These are phyloP conservation scores for Rhododendron ovatum DNA, from an alignment of 148 eudicot species.

Conservation along the genomic window DNA sequence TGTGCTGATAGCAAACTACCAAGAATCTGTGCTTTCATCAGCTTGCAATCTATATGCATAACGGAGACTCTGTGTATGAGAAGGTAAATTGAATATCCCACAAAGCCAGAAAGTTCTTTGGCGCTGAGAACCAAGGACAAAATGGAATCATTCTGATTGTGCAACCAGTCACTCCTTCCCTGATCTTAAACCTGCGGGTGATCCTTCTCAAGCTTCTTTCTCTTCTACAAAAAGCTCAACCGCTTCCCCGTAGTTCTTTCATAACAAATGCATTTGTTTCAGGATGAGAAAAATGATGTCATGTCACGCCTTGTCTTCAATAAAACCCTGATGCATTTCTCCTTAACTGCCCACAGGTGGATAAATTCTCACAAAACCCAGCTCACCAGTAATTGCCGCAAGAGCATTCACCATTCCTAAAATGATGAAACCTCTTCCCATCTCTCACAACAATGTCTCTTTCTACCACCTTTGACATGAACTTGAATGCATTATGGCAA, in stretches of 20 bases:
- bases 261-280: not conserved
- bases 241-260: not conserved
- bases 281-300: not conserved
- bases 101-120: not conserved
- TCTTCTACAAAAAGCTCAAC: not conserved
- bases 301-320: not conserved
- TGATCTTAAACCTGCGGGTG: not conserved
- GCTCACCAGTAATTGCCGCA: constrained; percentile 89
- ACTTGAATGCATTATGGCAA: constrained; percentile 86
- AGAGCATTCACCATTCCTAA: constrained; percentile 79
- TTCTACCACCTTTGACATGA: constrained; percentile 70
- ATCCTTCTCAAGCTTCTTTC: not conserved
- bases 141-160: not conserved
- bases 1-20: not conserved
- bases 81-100: not conserved
- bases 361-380: not conserved
- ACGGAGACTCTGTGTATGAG: not conserved
- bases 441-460: constrained; percentile 89
- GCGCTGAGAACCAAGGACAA: not conserved
- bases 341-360: not conserved
- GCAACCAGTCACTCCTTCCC: not conserved
- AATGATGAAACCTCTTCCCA: constrained; percentile 92
- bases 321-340: not conserved
- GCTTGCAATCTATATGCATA: not conserved
- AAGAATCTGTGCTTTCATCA: not conserved